Base-by-base conservation (phyloP, 257 asterid species). In the Penstemon newberryi region DNA sequence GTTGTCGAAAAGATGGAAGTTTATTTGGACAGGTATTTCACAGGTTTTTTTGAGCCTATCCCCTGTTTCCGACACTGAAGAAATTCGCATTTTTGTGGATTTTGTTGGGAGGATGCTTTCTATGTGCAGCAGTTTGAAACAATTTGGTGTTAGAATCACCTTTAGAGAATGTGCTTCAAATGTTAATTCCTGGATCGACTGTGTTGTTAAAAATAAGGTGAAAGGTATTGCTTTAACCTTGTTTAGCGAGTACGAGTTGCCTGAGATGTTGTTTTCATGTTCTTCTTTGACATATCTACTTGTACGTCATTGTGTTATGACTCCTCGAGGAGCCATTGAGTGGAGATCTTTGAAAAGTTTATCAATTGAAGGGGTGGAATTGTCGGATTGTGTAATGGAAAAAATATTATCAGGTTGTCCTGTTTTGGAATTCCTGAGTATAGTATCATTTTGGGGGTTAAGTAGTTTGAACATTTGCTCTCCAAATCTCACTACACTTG, bases 1-100 rank as follows among this genome's bases (percentile, higher is more conserved):
- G 5, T 51, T 66, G 67, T 73, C 77, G 7, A 65, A 33, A 40
- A 64, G 66, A 55, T 64, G 66, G 66, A 25, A 18, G n/a, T 72
- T 42, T 56, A 36, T 64, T 3, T 73, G 77, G 72, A 52, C 73
- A 4, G 41, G 54, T 5, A 18, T 46, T 55, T 56, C 73, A 3
- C 19, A 4, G 19, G 61, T 73, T 44, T 15, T 8, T 41, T 52
- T 70, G 36, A 2, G 0, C 0, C 33, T 25, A 25, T 25, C 33
- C 33, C 2, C 33, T 25, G 33, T 25, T 1, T 25, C 33, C 33
- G 62, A 41, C 6, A 15, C 3, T 10, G 53, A 15, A 1, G 10
- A 52, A 45, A 15, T 11, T 6, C 49, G 43, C 3, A 39, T 38
- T 6, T 66, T 71, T 40, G 63, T 71, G 36, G 49, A 15, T 6